phyloP scores from a whole-genome alignment of 441 rosid genomes.

The Gossypium gossypioides region DNA sequence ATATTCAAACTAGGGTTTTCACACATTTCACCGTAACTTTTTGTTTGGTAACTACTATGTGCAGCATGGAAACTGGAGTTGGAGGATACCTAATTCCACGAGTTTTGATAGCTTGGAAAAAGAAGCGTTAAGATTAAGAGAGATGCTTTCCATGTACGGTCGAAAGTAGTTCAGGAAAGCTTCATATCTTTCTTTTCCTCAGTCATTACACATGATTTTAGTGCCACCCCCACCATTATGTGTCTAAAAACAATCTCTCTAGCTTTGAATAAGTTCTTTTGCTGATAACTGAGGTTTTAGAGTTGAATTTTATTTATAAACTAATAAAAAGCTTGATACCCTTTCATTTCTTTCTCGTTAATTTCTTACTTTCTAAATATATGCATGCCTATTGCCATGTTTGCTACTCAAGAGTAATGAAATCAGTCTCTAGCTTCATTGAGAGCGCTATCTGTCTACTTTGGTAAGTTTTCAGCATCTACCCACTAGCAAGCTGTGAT shows the following conservation, averaged over 20 bases:
- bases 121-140: slow-evolving; percentile 47
- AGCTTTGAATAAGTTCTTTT: not conserved
- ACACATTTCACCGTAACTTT: not conserved
- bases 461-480: not conserved
- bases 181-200: not conserved
- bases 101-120: slow-evolving; percentile 53
- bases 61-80: slow-evolving; percentile 82
- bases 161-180: slow-evolving; percentile 32
- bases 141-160: slow-evolving; percentile 52
- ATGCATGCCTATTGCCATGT: not conserved
- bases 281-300: not conserved
- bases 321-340: not conserved
- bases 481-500: not conserved
- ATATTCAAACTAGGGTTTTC: not conserved
- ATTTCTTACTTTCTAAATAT: not conserved
- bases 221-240: not conserved
- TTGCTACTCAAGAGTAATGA: not conserved
- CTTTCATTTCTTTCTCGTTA: not conserved
- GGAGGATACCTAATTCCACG: slow-evolving; percentile 66
- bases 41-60: not conserved
- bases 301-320: not conserved
- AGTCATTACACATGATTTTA: not conserved
- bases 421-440: not conserved
- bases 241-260: not conserved
- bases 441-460: not conserved